Conservation (phyloP, 208 protist genomes). For the Strigomonas galati region DNA sequence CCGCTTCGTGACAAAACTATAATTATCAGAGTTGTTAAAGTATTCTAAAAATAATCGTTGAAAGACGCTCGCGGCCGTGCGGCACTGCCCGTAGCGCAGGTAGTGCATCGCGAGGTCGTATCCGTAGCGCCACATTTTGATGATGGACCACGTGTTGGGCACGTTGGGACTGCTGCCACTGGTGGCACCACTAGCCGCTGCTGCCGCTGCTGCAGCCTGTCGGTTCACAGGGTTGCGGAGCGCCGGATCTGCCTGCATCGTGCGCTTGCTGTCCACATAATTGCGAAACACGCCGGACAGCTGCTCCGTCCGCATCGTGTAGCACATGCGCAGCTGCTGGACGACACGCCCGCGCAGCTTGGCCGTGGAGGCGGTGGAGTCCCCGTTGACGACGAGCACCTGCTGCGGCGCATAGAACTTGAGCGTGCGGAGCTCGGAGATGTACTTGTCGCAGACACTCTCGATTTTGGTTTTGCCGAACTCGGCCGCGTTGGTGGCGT, state of each 20-base stretch:
- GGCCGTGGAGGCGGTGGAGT: slow-evolving; percentile 37
- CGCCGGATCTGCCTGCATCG: no score
- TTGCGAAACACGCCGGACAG: no score
- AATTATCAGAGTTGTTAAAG: slow-evolving; percentile 88
- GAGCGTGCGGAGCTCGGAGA: no score
- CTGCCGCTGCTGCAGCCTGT: slow-evolving; percentile 1
- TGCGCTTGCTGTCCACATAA: no score
- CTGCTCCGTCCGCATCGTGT: no score
- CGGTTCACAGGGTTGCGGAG: slow-evolving; percentile 1
- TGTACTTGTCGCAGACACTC: no score
- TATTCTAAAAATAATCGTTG: slow-evolving; percentile 66
- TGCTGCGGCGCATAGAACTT: no score
- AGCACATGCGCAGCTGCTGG: no score
- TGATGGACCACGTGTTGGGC: slow-evolving; percentile 4
- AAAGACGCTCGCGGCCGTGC: slow-evolving; percentile 44
- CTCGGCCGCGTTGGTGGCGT: slow-evolving; percentile 1
- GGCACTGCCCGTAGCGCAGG: slow-evolving; percentile 70
- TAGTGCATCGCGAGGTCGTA: slow-evolving; percentile 72
- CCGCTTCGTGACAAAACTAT: slow-evolving; percentile 34
- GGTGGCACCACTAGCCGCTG: slow-evolving; percentile 10
- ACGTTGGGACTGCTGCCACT: no score
- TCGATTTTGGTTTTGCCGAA: background rate
- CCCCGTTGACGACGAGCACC: slow-evolving; percentile 43
- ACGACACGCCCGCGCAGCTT: slow-evolving; percentile 8
- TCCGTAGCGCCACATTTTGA: slow-evolving; percentile 55